Base-by-base conservation (phyloP, 495 filamentous ascomycete genomes). In the Parmelia sp. region DNA sequence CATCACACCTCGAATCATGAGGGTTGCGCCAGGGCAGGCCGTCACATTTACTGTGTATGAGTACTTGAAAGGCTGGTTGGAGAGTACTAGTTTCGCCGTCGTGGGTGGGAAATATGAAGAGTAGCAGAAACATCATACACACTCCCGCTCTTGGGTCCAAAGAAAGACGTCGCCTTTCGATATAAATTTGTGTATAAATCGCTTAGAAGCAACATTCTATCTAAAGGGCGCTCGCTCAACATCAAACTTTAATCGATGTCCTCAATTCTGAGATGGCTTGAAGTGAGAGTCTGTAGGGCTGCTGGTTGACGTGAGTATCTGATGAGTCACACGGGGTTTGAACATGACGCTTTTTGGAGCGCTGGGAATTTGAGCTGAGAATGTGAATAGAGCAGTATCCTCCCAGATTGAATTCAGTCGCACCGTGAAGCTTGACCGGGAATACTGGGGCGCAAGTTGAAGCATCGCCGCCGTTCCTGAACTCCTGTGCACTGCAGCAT, bases 41-140 rank as follows among this genome's bases (percentile, higher is more conserved):
- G 94, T 99, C 36, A 98, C 94, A 1, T 99, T 97, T 73, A 96
- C 92, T 55, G 91, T 97, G 67, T 97, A 97, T 76, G 94, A 97
- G 76, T 96, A 78, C 73, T 76, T 97, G 64, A 96, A 91, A 80
- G 84, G 86, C 25, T 86, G 88, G 75, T 74, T 97, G 64, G 92
- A 97, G 78, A 82, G 79, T 65, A 89, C 86, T 62, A 83, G 82
- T 60, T 80, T 83, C 72, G 79, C 85, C 33, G 76, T 89, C 62
- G 73, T 89, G 21, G 82, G 85, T 36, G 85, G 83, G 59, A 78
- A 79, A 58, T 96, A 87, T 71, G 89, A 93, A 71, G 90, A 92
- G 74, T 94, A 83, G 77, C 14, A 39, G n/a, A n/a, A 25, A 31
- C 6, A 39, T 29, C 10, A 36, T 36, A 36, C 9, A 3, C 11